These are phyloP conservation scores for Penicillium taxi DNA, from an alignment of 495 filamentous ascomycete genomes.

Conservation along the genomic window DNA sequence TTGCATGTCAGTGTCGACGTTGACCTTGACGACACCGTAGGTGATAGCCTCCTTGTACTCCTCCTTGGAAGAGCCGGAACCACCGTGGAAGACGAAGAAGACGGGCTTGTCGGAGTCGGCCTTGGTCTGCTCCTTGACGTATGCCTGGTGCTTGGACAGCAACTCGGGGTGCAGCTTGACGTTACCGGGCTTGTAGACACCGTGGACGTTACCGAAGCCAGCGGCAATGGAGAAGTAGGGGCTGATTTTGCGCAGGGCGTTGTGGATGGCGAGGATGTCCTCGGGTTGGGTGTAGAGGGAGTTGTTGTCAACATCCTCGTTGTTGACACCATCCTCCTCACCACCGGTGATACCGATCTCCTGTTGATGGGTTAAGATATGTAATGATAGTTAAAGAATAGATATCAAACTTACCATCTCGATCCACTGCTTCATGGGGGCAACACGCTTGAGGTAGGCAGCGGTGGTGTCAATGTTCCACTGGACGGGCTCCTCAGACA, in stretches of 20 bases:
- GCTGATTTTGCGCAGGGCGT: slow-evolving; percentile 69
- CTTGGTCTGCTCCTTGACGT: slow-evolving; percentile 66
- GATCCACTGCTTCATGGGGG: slow-evolving; percentile 96
- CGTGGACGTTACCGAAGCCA: slow-evolving; percentile 98
- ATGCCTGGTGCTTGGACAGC: slow-evolving; percentile 86
- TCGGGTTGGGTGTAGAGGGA: slow-evolving; percentile 96
- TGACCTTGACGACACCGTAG: slow-evolving; percentile 96
- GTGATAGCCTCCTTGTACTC: slow-evolving; percentile 82
- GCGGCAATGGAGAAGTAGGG: slow-evolving; percentile 97
- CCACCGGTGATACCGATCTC: slow-evolving; percentile 92
- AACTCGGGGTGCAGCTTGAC: slow-evolving; percentile 92
- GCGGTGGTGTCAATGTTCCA: slow-evolving; percentile 87
- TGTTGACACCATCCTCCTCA: slow-evolving; percentile 82
- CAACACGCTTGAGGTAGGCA: slow-evolving; percentile 81
- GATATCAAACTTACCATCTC: slow-evolving; percentile 76
- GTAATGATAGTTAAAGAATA: not conserved
- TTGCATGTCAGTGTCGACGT: slow-evolving; percentile 68
- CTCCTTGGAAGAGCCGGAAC: slow-evolving; percentile 78
- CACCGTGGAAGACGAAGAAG: slow-evolving; percentile 99
- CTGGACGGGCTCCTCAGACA: slow-evolving; percentile 80
- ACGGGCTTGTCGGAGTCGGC: slow-evolving; percentile 76
- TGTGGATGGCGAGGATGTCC: slow-evolving; percentile 84
- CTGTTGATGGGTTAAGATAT: slow-evolving; percentile 22
- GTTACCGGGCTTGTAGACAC: slow-evolving; percentile 98
- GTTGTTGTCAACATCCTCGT: slow-evolving; percentile 79